Percentiles rank a stretch among this genome's conserved stretches.
Conservation (phyloP, 371 early-diverging fungal genomes). For the Capillidium heterosporum region DNA sequence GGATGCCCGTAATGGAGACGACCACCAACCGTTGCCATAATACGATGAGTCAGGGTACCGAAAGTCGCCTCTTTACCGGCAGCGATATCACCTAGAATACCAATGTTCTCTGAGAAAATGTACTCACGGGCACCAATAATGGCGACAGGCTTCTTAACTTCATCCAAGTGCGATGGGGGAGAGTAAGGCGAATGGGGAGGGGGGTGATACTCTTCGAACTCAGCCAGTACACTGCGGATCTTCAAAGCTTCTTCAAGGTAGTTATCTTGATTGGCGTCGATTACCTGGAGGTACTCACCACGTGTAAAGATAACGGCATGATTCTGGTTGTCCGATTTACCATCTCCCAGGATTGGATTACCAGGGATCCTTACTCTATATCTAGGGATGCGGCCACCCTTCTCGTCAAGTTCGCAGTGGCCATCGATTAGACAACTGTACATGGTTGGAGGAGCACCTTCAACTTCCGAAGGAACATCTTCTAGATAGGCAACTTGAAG, state of each 20-base stretch:
- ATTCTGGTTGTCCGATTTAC: constrained; percentile 84
- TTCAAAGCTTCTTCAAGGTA: constrained; percentile 78
- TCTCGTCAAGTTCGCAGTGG: constrained; percentile 31
- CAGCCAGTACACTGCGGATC: constrained; percentile 70
- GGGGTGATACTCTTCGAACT: constrained; percentile 57
- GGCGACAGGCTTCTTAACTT: constrained; percentile 38
- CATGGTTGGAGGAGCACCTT: constrained; percentile 27
- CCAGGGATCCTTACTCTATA: constrained; percentile 72
- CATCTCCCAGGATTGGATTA: constrained; percentile 76
- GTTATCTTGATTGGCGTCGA: constrained; percentile 87
- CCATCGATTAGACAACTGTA: constrained; percentile 66
- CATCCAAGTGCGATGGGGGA: constrained; percentile 7
- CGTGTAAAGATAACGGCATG: constrained; percentile 67
- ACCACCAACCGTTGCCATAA: constrained; percentile 70
- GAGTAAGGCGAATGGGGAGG: constrained; percentile 4
- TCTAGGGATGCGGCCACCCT: constrained; percentile 50
- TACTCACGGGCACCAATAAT: constrained; percentile 83
- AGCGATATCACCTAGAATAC: constrained; percentile 74
- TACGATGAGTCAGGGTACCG: constrained; percentile 72
- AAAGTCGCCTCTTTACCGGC: constrained; percentile 82
- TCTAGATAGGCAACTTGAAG: constrained; percentile 74
- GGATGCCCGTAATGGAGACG: constrained; percentile 82
- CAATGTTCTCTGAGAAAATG: constrained; percentile 77
- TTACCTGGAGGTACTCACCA: constrained; percentile 65
- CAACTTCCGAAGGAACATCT: constrained; percentile 21